phyloP scores from a whole-genome alignment of 305 asterid species.

The Fraxinus nigra region DNA sequence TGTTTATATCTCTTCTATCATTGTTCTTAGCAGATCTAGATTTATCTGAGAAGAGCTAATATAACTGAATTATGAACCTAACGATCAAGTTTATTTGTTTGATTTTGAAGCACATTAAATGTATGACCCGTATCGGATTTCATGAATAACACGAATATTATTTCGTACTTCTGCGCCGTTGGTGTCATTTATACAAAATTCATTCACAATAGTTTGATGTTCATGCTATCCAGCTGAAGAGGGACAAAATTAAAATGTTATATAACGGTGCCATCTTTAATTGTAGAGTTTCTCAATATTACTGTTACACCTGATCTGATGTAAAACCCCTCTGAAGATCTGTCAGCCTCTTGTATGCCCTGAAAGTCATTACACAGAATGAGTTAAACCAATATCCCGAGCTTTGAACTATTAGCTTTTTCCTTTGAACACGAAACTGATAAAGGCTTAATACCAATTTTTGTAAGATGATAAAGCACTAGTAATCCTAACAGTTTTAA shows the following conservation, averaged over 20 bases:
- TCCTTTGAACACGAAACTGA: not conserved
- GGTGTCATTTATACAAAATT: conserved; percentile 5
- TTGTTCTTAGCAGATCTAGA: conserved; percentile 5
- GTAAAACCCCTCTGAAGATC: conserved; percentile 87
- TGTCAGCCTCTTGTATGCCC: conserved; percentile 96
- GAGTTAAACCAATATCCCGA: not conserved
- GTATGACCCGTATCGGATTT: not conserved
- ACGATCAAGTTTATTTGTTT: not conserved
- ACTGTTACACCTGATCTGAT: conserved; percentile 82
- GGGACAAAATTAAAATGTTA: conserved; percentile 31
- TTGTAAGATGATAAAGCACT: not conserved
- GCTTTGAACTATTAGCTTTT: not conserved
- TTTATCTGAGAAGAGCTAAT: not conserved
- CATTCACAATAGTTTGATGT: conserved; percentile 18
- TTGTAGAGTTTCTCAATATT: conserved; percentile 59
- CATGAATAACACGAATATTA: conserved; percentile 8
- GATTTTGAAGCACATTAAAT: not conserved
- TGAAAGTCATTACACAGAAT: conserved; percentile 36
- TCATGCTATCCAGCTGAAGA: conserved; percentile 14
- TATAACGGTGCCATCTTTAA: conserved; percentile 77
- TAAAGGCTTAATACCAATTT: not conserved
- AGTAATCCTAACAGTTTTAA: not conserved
- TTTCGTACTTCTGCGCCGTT: conserved; percentile 5
- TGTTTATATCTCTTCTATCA: not conserved
- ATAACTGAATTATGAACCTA: not conserved